Base-by-base conservation (phyloP, 2,329 filamentous ascomycete species). In the Tolypocladium cylindrosporum region DNA sequence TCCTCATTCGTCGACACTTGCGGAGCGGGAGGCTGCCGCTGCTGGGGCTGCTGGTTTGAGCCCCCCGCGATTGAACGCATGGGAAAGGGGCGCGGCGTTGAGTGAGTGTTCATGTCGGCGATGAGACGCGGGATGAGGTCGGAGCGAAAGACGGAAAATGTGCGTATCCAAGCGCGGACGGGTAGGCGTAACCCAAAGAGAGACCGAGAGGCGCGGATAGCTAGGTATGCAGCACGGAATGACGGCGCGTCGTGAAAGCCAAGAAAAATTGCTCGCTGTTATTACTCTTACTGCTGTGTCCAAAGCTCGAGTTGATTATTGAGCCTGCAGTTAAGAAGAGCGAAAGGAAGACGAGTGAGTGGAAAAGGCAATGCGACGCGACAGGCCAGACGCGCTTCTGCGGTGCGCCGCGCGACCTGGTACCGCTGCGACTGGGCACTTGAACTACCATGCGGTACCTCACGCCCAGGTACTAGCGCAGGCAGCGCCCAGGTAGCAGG, bases 1-100 rank as follows among this genome's bases (percentile, higher is more conserved):
- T 75, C 72, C 53, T 75, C 72, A 59, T 73, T 73, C 27, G 67
- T 62, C 13, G 69, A 69, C 6, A 73, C 69, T 53, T 72, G 71
- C 14, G 68, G 69, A 19, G 70, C 65, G 11, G 69, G 63, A 14
- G 71, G 69, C 37, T 71, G 69, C 56, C 66, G 66, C 36, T 63
- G 63, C 50, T 70, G 69, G 34, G 67, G 65, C 43, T 69, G 68
- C 50, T 71, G 70, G 52, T 62, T 63, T 16, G 71, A 66, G 11
- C 64, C 66, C 24, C 65, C 67, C 37, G 65, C 69, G 60, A 73
- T 61, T 55, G 72, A 71, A 43, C 73, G 71, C 54, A 67, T 61
- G 11, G 71, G 66, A 60, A 74, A 74, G 8, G 68, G 66, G 40
- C 73, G 70, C 58, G 73, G 71, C 52, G 73, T 75, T 58, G 68